phyloP scores from a whole-genome alignment of 805 yeast genomes.

The Candida awuae region DNA sequence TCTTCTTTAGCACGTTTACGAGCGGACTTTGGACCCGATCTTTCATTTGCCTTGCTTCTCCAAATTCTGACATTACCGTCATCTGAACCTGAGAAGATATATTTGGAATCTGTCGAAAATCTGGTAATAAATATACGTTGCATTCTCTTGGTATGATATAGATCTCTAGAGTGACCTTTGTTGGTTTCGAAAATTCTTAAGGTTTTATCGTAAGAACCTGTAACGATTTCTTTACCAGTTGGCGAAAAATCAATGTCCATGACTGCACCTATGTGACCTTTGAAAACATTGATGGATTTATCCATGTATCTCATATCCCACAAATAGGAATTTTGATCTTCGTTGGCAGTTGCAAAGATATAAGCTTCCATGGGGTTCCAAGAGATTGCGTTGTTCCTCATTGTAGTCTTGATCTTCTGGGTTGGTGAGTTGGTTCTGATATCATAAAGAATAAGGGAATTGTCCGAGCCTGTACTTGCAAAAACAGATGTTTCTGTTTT shows the following conservation, averaged over 20 bases:
- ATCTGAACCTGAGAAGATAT: slow-evolving; percentile 85
- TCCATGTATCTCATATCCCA: slow-evolving; percentile 95
- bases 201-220: slow-evolving; percentile 93
- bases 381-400: slow-evolving; percentile 77
- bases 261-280: slow-evolving; percentile 94
- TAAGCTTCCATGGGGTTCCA: slow-evolving; percentile 99
- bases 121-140: slow-evolving; percentile 83
- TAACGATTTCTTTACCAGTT: slow-evolving; percentile 91
- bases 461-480: slow-evolving; percentile 87
- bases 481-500: slow-evolving; percentile 81
- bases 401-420: slow-evolving; percentile 75
- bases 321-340: slow-evolving; percentile 88
- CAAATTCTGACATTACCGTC: slow-evolving; percentile 93
- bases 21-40: slow-evolving; percentile 73
- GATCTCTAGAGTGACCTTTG: slow-evolving; percentile 89
- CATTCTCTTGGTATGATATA: slow-evolving; percentile 97
- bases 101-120: slow-evolving; percentile 83
- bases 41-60: slow-evolving; percentile 82
- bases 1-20: slow-evolving; percentile 77
- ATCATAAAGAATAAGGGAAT: slow-evolving; percentile 85
- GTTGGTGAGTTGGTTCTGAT: slow-evolving; percentile 85
- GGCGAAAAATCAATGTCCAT: slow-evolving; percentile 94
- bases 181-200: slow-evolving; percentile 60
- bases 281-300: slow-evolving; percentile 73
- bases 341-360: slow-evolving; percentile 84